Percentiles rank a stretch among this genome's conserved stretches.
These are phyloP conservation scores for Entomortierella lignicola DNA, from an alignment of 192 early-diverging fungal species.

Conservation along the genomic window DNA sequence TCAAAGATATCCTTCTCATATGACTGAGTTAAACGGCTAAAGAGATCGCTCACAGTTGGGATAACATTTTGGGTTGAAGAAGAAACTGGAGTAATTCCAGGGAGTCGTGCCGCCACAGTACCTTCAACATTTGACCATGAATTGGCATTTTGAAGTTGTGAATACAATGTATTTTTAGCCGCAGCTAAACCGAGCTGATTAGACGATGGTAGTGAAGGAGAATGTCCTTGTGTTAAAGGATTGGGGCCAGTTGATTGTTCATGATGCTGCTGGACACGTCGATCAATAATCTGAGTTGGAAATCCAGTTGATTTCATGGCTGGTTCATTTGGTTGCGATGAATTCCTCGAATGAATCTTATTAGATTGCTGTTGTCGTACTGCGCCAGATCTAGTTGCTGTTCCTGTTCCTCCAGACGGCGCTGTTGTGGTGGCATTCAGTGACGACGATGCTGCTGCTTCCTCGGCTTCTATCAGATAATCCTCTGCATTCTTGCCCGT, in stretches of 20 bases:
- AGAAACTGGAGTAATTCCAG: background rate
- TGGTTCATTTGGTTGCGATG: background rate
- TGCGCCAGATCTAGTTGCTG: background rate
- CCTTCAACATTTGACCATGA: conserved; percentile 1
- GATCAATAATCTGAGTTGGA: conserved; percentile 10
- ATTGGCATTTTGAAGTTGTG: conserved; percentile 32
- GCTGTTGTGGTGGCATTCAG: background rate
- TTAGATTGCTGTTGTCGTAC: background rate
- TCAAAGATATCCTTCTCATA: conserved; percentile 60
- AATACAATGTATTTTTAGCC: conserved; percentile 8
- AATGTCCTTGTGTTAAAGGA: background rate
- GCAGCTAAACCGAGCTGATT: background rate
- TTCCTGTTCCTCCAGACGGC: background rate
- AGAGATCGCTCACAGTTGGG: conserved; percentile 53
- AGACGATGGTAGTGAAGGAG: background rate
- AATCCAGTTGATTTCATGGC: background rate
- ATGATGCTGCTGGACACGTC: background rate
- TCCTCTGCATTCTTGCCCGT: conserved; percentile 76
- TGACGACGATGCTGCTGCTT: background rate
- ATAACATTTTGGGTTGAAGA: conserved; percentile 17
- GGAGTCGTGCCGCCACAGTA: background rate
- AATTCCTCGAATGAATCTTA: background rate
- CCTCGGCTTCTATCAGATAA: conserved; percentile 55
- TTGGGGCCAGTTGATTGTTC: background rate
- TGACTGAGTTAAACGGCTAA: conserved; percentile 55